Conservation (phyloP, 768 basidiomycete genomes). For the Glaciozyma martinii region DNA sequence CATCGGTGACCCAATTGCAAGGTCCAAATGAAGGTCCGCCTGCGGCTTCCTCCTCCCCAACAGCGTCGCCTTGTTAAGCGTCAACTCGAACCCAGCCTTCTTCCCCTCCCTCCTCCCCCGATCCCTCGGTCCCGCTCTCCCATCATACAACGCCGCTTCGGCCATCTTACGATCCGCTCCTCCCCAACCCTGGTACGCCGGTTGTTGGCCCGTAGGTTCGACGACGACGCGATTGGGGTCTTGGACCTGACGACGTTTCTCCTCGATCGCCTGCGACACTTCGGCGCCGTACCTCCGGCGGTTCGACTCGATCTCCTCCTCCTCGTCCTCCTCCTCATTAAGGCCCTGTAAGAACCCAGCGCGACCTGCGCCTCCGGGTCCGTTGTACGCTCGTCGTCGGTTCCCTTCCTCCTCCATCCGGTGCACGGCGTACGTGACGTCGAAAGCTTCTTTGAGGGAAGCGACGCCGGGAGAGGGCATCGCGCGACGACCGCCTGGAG, state of each 20-base stretch:
- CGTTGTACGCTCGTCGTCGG: slow-evolving; percentile 69
- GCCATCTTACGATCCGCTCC: slow-evolving; percentile 44
- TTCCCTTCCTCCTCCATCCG: slow-evolving; percentile 99
- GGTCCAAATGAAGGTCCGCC: not conserved
- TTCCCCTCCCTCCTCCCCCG: slow-evolving; percentile 41
- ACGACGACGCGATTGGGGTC: slow-evolving; percentile 38
- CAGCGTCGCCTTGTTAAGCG: slow-evolving; percentile 75
- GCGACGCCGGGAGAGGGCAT: slow-evolving; percentile 80
- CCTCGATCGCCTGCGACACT: slow-evolving; percentile 41
- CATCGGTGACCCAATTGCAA: not conserved
- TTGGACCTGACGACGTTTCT: slow-evolving; percentile 40
- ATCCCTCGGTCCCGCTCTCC: slow-evolving; percentile 61
- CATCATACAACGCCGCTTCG: slow-evolving; percentile 50
- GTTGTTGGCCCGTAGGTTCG: slow-evolving; percentile 13
- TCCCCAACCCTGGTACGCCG: slow-evolving; percentile 43
- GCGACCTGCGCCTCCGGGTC: slow-evolving; percentile 66
- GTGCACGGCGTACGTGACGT: slow-evolving; percentile 97
- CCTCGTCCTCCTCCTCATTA: slow-evolving; percentile 83
- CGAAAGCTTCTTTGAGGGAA: slow-evolving; percentile 93
- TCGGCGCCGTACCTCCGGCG: slow-evolving; percentile 42
- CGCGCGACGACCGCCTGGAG: slow-evolving; percentile 64
- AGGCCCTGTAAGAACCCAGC: slow-evolving; percentile 75
- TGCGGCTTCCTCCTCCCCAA: slow-evolving; percentile 47
- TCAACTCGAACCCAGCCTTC: slow-evolving; percentile 60
- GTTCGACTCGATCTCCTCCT: slow-evolving; percentile 49